phyloP scores from a whole-genome alignment of 148 eudicot genomes.

The Beta vulgaris region DNA sequence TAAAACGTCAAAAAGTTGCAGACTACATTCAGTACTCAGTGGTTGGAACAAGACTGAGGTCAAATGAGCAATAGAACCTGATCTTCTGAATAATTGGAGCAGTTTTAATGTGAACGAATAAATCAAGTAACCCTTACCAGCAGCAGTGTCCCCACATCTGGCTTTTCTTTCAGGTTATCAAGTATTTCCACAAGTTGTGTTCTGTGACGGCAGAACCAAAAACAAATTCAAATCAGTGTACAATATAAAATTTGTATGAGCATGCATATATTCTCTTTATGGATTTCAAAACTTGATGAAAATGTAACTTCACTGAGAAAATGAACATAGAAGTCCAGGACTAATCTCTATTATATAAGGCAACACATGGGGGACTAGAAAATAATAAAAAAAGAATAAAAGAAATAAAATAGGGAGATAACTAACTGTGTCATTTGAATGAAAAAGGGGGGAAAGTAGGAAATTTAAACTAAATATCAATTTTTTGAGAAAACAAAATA shows the following conservation, averaged over 20 bases:
- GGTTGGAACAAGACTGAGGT: background rate
- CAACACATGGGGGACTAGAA: no score
- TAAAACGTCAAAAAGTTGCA: background rate
- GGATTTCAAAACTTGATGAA: background rate
- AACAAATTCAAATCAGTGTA: background rate
- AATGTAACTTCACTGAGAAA: background rate
- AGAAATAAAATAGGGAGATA: no score
- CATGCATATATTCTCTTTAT: background rate
- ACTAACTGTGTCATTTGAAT: no score
- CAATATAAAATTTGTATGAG: background rate
- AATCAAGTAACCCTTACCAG: conserved; percentile 45
- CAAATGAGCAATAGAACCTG: background rate
- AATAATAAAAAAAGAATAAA: no score
- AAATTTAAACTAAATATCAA: no score
- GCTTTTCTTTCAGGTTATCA: conserved; percentile 80
- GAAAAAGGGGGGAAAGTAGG: no score
- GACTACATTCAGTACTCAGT: background rate
- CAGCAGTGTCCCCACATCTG: conserved; percentile 82
- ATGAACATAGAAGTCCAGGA: background rate
- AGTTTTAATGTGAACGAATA: background rate
- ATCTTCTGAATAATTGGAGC: background rate
- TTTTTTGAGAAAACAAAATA: no score
- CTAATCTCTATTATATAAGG: no score
- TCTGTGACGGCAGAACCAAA: conserved; percentile 40
- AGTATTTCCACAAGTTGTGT: conserved; percentile 82